A percentile compares a stretch with the other conserved stretches of the same genome.
These are phyloP conservation scores for Coemansia pectinata DNA, from an alignment of 192 early-diverging fungal genomes.

Conservation along the genomic window DNA sequence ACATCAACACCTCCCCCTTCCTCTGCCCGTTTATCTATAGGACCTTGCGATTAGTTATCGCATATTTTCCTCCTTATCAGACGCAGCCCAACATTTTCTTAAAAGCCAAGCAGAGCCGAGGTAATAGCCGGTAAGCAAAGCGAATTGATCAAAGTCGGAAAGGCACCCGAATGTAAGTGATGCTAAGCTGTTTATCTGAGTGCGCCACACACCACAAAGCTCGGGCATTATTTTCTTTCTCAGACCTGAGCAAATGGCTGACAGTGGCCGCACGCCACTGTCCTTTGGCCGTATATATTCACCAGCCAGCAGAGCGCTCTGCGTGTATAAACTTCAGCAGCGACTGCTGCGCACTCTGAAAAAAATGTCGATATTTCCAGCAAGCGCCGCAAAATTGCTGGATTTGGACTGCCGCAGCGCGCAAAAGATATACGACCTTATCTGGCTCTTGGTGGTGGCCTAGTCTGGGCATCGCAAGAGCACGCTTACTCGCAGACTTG, in stretches of 20 bases:
- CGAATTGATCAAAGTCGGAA: not conserved
- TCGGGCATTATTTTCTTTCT: not conserved
- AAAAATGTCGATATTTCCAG: not conserved
- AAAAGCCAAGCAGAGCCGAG: not conserved
- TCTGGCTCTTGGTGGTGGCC: not conserved
- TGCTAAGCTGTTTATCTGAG: not conserved
- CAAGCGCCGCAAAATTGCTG: slow-evolving; percentile 8
- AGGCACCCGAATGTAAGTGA: not conserved
- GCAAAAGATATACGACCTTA: not conserved
- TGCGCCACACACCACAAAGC: slow-evolving; percentile 3
- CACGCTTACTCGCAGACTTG: not conserved
- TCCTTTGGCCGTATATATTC: not conserved
- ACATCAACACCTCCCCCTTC: not conserved
- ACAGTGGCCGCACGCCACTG: not conserved
- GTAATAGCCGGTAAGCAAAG: not conserved
- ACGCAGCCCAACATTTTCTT: not conserved
- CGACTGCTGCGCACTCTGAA: not conserved
- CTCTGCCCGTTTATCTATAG: not conserved
- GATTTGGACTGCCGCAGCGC: not conserved
- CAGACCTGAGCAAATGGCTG: not conserved
- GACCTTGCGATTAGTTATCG: not conserved
- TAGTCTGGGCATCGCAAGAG: not conserved
- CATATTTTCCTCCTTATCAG: not conserved
- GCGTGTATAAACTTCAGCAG: not conserved
- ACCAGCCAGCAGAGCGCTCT: not conserved